Evolutionary conservation across 192 early-diverging fungal genomes (phyloP).

Genomic region (Coemansia sp.): DNA sequence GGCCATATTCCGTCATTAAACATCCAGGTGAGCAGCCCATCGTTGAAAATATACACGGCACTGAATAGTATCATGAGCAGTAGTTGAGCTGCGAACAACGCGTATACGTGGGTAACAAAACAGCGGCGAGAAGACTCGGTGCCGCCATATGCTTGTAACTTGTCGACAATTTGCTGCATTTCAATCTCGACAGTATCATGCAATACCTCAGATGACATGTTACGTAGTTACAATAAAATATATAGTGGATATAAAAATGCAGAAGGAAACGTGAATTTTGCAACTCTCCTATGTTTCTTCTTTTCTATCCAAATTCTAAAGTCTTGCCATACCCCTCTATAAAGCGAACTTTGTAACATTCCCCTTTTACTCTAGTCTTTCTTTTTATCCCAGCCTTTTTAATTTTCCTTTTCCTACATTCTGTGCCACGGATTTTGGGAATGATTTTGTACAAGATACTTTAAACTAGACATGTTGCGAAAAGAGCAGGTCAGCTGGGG

Average conservation of each 20-base stretch:
- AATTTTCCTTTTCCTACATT: too few relatives aligned
- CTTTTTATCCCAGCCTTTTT: not conserved
- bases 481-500: conserved; percentile 4
- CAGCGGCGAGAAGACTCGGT: not conserved
- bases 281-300: too few relatives aligned
- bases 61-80: not conserved
- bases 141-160: not conserved
- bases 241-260: too few relatives aligned
- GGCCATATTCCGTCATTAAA: not conserved
- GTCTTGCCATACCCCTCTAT: too few relatives aligned
- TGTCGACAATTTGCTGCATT: not conserved
- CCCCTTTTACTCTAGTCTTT: not conserved
- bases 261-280: too few relatives aligned
- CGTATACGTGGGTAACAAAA: not conserved
- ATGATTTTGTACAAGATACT: too few relatives aligned
- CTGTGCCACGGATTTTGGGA: too few relatives aligned
- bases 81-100: not conserved
- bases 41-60: not conserved
- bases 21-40: not conserved
- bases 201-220: not conserved
- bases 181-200: not conserved
- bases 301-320: too few relatives aligned
- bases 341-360: conserved; percentile 4
- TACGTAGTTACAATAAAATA: too few relatives aligned
- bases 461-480: not conserved